phyloP scores from a whole-genome alignment of 2,329 filamentous ascomycete species.

The Aplosporella prunicola region DNA sequence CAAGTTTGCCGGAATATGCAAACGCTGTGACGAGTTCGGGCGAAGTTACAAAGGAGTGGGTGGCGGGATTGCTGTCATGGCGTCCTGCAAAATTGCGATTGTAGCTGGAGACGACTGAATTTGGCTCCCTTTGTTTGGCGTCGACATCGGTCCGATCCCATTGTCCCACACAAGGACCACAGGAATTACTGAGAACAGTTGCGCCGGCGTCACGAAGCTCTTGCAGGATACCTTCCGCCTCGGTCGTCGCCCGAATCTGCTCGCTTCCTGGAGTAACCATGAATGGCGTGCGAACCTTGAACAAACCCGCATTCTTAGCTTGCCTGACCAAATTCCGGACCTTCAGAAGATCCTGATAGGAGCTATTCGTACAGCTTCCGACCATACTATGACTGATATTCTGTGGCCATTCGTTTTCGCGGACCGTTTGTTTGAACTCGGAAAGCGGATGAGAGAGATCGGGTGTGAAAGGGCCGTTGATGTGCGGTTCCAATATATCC shows the following conservation, averaged over 20 bases:
- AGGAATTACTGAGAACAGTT: constrained; percentile 25
- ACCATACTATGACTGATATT: constrained; percentile 24
- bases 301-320: constrained; percentile 22
- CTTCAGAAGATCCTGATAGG: constrained; percentile 28
- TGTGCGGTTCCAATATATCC: constrained; percentile 24
- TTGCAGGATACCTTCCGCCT: constrained; percentile 21
- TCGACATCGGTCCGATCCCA: constrained; percentile 28
- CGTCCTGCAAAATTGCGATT: constrained; percentile 31
- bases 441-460: constrained; percentile 27
- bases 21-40: constrained; percentile 37
- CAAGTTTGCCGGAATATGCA: constrained; percentile 15
- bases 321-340: constrained; percentile 21
- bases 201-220: constrained; percentile 22
- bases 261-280: constrained; percentile 28
- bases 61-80: constrained; percentile 34
- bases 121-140: constrained; percentile 18
- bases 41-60: constrained; percentile 41
- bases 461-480: constrained; percentile 30
- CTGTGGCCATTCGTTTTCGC: constrained; percentile 22
- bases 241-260: constrained; percentile 24
- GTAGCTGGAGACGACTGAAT: constrained; percentile 28
- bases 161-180: constrained; percentile 28
- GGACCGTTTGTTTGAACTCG: constrained; percentile 18
- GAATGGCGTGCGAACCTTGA: constrained; percentile 22
- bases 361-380: constrained; percentile 30